Base-by-base conservation (phyloP, 2,329 filamentous ascomycete genomes). In the Davidsoniella eucalypti region DNA sequence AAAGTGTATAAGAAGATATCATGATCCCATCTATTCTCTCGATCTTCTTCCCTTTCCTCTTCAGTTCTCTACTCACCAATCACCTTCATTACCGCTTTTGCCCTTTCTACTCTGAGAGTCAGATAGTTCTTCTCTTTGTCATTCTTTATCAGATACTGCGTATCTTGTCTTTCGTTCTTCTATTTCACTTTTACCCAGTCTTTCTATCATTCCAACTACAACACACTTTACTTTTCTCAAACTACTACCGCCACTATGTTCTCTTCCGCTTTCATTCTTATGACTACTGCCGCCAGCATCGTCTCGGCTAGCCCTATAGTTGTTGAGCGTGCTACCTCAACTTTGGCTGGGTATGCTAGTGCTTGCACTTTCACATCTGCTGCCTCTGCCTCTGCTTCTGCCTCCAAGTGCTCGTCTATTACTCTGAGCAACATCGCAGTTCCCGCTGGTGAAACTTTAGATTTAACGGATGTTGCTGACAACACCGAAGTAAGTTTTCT, bases 371-470 rank as follows among this genome's bases (percentile, higher is more conserved):
- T 80, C 59, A 74, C 67, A 41, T 66, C 69, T 47, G 69, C 71
- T 47, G 65, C 67, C 4, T 57, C 65, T 3, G 72, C 70, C 42
- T 69, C 63, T 54, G 65, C 66, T 53, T 65, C 65, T 57, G 74
- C 75, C 61, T 66, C 66, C 12, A 53, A 56, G 54, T 81, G 77
- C 62, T 64, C 72, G 9, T 68, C 65, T 46, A 77, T 80, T 54
- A 61, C 69, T 17, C 63, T 80, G 17, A 67, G 66, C 52, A 65
- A 67, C 55, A 68, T 80, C 43, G 62, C 62, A 16, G 76, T 80
- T 12, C 76, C 77, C 3, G 69, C 75, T 5, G 75, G 75, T 18
- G 64, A 64, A 8, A 79, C 76, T 2, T 68, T 82, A 2, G 74
- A 80, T 58, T 60, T 81, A 54, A 75, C 74, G 10, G 63, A 65